These are phyloP conservation scores for Fimicolochytrium jonesii DNA, from an alignment of 192 early-diverging fungal species.

Conservation along the genomic window DNA sequence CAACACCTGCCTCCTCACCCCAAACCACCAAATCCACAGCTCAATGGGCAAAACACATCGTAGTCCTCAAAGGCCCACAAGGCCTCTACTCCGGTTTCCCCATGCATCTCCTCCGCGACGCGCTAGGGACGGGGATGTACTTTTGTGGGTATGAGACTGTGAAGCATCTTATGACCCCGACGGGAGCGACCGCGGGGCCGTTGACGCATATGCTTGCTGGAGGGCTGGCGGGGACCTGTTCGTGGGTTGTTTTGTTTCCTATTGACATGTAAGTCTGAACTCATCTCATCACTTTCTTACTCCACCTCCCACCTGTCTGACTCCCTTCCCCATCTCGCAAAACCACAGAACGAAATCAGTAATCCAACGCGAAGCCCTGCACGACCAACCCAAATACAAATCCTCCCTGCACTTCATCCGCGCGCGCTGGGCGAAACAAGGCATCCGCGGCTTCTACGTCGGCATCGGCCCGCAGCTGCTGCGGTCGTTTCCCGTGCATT, in stretches of 20 bases:
- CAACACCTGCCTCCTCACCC: too few species aligned
- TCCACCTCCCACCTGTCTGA: background rate
- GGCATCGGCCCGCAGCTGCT: constrained; percentile 47
- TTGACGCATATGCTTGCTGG: constrained; percentile 46
- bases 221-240: constrained; percentile 42
- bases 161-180: constrained; percentile 29
- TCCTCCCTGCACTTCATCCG: constrained; percentile 32
- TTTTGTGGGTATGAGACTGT: constrained; percentile 46
- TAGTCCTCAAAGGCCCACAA: constrained; percentile 35
- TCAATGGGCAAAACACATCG: constrained; percentile 38
- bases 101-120: constrained; percentile 38
- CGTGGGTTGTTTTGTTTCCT: constrained; percentile 50
- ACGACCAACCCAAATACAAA: constrained; percentile 35
- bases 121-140: constrained; percentile 42
- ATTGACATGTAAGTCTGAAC: constrained; percentile 52
- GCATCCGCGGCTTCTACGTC: constrained; percentile 44
- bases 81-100: constrained; percentile 42
- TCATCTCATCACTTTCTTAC: background rate
- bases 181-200: constrained; percentile 21
- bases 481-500: constrained; percentile 47
- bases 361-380: constrained; percentile 47
- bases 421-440: constrained; percentile 26
- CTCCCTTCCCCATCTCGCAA: background rate
- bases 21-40: background rate
- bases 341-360: constrained; percentile 46